These are phyloP conservation scores for Ettlia oleoabundans DNA, from an alignment of 139 green algal species.

Conservation along the genomic window DNA sequence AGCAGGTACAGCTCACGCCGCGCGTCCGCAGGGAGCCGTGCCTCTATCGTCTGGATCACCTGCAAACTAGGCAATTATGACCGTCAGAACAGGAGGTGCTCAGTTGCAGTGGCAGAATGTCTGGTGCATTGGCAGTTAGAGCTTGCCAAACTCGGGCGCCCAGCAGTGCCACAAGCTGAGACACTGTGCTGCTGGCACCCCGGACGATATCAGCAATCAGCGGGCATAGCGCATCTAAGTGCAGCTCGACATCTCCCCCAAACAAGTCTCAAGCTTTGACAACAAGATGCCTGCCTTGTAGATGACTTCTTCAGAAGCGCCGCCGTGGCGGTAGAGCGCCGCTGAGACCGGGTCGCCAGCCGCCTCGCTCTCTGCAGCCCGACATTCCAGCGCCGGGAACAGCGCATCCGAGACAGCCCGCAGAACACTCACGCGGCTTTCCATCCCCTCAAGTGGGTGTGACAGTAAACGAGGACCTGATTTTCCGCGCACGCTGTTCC, in stretches of 20 bases:
- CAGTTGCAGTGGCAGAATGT: background rate
- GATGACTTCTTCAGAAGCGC: background rate
- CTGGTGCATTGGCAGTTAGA: background rate
- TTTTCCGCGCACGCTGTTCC: no score
- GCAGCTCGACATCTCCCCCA: background rate
- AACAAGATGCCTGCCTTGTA: background rate
- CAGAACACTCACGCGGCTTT: background rate
- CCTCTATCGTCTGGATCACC: constrained; percentile 28
- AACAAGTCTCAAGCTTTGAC: background rate
- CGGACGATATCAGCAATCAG: no score
- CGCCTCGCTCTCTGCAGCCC: background rate
- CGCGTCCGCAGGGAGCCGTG: constrained; percentile 6
- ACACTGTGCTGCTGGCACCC: no score
- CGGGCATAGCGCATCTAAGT: no score
- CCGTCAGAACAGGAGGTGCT: no score
- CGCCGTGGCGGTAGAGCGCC: background rate
- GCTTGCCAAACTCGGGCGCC: background rate
- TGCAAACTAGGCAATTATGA: background rate
- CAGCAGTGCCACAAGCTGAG: no score
- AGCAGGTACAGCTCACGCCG: constrained; percentile 39
- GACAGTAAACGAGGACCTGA: no score
- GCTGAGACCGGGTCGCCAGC: background rate
- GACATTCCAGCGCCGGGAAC: constrained; percentile 9
- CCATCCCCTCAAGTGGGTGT: background rate
- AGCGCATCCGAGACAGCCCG: constrained; percentile 8